Evolutionary conservation across 352 stramenopile genomes (phyloP), one percentile per base, ranked within the genome.

Genomic region (Phytophthora tentaculata): DNA sequence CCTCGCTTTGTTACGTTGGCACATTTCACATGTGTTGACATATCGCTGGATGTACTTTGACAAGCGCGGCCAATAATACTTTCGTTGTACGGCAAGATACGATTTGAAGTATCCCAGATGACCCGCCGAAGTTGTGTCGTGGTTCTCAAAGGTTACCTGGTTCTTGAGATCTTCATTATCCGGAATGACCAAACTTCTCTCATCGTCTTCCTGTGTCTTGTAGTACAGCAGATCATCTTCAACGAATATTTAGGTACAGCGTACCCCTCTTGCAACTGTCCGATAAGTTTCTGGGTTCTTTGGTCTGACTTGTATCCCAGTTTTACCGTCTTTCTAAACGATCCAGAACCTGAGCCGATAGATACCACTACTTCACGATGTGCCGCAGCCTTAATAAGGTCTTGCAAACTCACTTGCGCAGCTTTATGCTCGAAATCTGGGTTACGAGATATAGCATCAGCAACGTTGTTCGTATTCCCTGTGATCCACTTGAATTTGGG

Each of bases 1-100:
- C 37, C 58, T 52, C 2, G 44, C 47, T 24, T 63, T 64, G 23
- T 69, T 60, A 32, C 61, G 45, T 28, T 60, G 53, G 44, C 47
- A 64, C 53, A 59, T 54, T 29, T 64, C 45, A 49, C n/a, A 64
- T 5, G 35, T 69, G 35, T 55, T 64, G 16, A 59, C 53, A 53
- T 64, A 73, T 29, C 57, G 58, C 45, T 73, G 44, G 14, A 69
- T 69, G 9, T 69, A 69, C n/a, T n/a, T n/a, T n/a, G n/a, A n/a
- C n/a, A 63, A 60, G 12, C 19, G 43, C 0, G 44, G 65, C 51
- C 58, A 73, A 20, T 61, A 61, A 19, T 56, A 59, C 28, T 60
- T 55, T 13, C 23, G 19, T 4, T 23, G 53, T 22, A 62, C 52
- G 17, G 35, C 32, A n/a, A n/a, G n/a, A n/a, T n/a, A n/a, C n/a